phyloP scores from a whole-genome alignment of 352 stramenopile genomes.

The Pythium biforme region DNA sequence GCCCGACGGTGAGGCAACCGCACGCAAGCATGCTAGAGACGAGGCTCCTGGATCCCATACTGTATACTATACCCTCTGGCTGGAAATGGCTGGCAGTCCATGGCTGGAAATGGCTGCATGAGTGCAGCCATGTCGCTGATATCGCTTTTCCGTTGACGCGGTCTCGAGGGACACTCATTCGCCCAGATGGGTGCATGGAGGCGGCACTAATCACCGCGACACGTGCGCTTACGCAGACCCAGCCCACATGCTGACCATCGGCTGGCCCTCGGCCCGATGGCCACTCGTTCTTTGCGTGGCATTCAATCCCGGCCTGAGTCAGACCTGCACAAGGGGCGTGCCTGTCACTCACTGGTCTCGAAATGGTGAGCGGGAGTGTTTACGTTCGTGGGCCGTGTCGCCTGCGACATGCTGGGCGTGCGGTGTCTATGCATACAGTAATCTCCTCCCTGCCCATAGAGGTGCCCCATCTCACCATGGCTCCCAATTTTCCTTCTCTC shows the following conservation, averaged over 20 bases:
- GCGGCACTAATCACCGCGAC: slow-evolving; percentile 2
- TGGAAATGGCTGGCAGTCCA: neutral
- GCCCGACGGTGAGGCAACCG: too few species aligned
- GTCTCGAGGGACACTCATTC: neutral
- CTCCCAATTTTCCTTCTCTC: neutral
- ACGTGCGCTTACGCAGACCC: neutral
- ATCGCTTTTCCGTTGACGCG: neutral
- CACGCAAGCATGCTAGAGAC: too few species aligned
- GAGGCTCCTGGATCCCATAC: too few species aligned
- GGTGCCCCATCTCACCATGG: neutral
- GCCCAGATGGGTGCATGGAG: slow-evolving; percentile 7
- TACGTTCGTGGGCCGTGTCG: neutral
- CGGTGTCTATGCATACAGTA: neutral
- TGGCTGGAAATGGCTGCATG: neutral
- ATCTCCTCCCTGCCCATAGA: neutral
- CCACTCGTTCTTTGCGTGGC: neutral
- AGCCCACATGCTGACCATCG: neutral
- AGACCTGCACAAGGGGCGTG: too few species aligned
- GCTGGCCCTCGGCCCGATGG: neutral
- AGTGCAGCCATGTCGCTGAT: neutral
- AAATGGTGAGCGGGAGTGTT: too few species aligned
- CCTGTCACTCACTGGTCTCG: too few species aligned
- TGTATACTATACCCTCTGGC: too few species aligned
- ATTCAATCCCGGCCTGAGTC: too few species aligned
- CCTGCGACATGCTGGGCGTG: neutral